These are phyloP conservation scores for Acer negundo DNA, from an alignment of 345 rosid genomes.

Conservation along the genomic window DNA sequence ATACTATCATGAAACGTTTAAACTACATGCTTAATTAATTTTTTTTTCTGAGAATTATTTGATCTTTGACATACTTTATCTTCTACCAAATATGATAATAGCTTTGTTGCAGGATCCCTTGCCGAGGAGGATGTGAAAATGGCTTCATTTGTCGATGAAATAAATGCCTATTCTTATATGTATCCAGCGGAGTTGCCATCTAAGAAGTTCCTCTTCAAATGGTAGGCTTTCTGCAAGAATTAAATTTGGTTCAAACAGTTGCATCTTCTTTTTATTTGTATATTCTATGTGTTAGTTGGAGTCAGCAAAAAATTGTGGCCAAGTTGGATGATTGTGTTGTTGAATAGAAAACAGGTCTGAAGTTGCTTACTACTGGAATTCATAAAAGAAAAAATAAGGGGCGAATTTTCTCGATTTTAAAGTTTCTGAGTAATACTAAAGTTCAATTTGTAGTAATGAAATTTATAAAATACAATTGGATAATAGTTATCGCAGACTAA, in stretches of 20 bases:
- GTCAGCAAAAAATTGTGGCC: background rate
- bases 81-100: constrained; percentile 8
- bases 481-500: background rate
- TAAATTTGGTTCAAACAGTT: background rate
- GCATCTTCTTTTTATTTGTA: constrained; percentile 1
- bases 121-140: constrained; percentile 61
- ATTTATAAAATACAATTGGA: background rate
- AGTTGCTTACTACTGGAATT: background rate
- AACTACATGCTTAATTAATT: constrained; percentile 1
- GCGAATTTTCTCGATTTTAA: background rate
- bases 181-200: constrained; percentile 71
- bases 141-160: constrained; percentile 70
- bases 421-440: background rate
- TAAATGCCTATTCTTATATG: constrained; percentile 78
- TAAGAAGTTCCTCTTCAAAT: constrained; percentile 69
- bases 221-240: constrained; percentile 42
- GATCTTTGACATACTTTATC: background rate
- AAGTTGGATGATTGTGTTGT: background rate
- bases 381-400: background rate
- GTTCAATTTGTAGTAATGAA: background rate
- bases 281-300: background rate
- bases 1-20: background rate
- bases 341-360: background rate
- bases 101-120: constrained; percentile 44
- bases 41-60: constrained; percentile 2